Percentiles rank a stretch among this genome's conserved stretches.
These are phyloP conservation scores for Solanum chacoense DNA, from an alignment of 305 asterid genomes.

Conservation along the genomic window DNA sequence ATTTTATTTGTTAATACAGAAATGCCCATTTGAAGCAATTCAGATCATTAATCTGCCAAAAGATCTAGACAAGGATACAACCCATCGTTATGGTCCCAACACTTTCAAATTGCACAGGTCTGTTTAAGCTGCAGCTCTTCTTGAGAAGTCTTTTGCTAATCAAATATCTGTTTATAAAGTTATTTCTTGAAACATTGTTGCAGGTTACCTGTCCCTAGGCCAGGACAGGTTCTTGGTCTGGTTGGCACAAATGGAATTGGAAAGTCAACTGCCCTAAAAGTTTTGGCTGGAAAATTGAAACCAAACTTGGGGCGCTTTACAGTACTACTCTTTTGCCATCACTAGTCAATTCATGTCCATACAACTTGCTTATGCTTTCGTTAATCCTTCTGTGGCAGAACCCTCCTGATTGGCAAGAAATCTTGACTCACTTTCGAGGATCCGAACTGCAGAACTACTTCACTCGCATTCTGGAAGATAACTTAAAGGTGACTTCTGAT, in stretches of 20 bases:
- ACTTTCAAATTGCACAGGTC: slow-evolving; percentile 95
- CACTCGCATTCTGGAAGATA: slow-evolving; percentile 94
- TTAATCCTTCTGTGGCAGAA: slow-evolving; percentile 44
- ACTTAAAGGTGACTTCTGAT: slow-evolving; percentile 54
- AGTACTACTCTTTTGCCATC: slow-evolving; percentile 18
- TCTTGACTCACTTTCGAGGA: slow-evolving; percentile 86
- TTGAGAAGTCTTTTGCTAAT: neutral
- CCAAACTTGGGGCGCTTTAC: slow-evolving; percentile 96
- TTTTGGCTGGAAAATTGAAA: slow-evolving; percentile 91
- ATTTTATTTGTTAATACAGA: slow-evolving; percentile 29
- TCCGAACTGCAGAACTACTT: slow-evolving; percentile 95
- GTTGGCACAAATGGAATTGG: slow-evolving; percentile 99
- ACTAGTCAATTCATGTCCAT: neutral
- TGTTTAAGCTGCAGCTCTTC: slow-evolving; percentile 6
- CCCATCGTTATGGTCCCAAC: slow-evolving; percentile 97
- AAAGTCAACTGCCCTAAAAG: slow-evolving; percentile 88
- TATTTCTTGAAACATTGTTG: neutral
- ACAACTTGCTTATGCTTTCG: slow-evolving; percentile 11
- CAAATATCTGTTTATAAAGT: neutral
- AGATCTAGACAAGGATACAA: slow-evolving; percentile 89
- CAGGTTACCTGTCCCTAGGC: slow-evolving; percentile 94
- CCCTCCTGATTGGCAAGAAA: slow-evolving; percentile 99
- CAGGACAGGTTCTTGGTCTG: slow-evolving; percentile 98
- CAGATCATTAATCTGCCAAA: slow-evolving; percentile 92
- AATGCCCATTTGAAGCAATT: slow-evolving; percentile 94